These are phyloP conservation scores for Cyberlindnera xylosilytica DNA, from an alignment of 805 yeast species.

Conservation along the genomic window DNA sequence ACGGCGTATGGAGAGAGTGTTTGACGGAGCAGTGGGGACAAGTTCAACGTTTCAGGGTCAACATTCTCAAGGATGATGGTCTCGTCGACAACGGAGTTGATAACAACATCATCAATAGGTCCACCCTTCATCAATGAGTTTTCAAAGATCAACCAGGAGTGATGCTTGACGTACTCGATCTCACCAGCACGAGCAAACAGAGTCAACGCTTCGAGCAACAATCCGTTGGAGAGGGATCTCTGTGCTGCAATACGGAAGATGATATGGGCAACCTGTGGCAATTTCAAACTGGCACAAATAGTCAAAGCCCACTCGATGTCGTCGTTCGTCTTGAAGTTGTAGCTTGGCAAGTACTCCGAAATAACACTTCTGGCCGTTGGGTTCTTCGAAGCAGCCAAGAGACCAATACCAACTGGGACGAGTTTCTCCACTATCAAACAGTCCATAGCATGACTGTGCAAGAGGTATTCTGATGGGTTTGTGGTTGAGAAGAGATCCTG, in stretches of 20 bases:
- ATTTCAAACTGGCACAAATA: slow-evolving; percentile 63
- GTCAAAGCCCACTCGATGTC: slow-evolving; percentile 79
- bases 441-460: slow-evolving; percentile 52
- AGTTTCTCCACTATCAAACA: slow-evolving; percentile 49
- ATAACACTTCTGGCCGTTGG: slow-evolving; percentile 42
- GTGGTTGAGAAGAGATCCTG: slow-evolving; percentile 32
- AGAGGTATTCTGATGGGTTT: slow-evolving; percentile 51
- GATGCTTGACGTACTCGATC: slow-evolving; percentile 43
- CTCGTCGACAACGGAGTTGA: slow-evolving; percentile 47
- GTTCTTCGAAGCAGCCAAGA: slow-evolving; percentile 48
- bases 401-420: slow-evolving; percentile 69
- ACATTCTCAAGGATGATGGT: slow-evolving; percentile 28
- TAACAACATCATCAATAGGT: slow-evolving; percentile 54
- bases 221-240: slow-evolving; percentile 21
- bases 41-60: slow-evolving; percentile 26
- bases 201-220: slow-evolving; percentile 55
- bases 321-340: slow-evolving; percentile 61
- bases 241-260: slow-evolving; percentile 40
- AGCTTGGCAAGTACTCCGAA: slow-evolving; percentile 57
- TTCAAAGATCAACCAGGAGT: slow-evolving; percentile 62
- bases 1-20: slow-evolving; percentile 71
- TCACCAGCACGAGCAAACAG: slow-evolving; percentile 66
- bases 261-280: slow-evolving; percentile 54
- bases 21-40: slow-evolving; percentile 61
- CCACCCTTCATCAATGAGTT: slow-evolving; percentile 50